Conservation (phyloP, 768 basidiomycete genomes). For the Rhizopogon sp. region DNA sequence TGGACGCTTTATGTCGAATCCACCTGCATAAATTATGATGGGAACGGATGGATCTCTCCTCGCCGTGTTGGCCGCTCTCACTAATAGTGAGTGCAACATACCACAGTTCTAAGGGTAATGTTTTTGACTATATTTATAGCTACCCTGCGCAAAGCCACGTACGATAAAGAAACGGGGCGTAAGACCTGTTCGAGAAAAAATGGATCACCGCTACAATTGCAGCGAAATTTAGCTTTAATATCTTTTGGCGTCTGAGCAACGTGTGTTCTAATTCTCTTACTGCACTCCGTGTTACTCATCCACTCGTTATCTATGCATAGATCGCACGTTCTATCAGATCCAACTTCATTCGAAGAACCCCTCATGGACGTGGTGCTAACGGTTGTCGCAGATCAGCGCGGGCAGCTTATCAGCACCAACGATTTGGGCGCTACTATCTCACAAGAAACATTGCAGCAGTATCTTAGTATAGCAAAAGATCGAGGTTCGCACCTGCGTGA, state of each 20-base stretch:
- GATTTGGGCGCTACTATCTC: slow-evolving; percentile 40
- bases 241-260: background rate
- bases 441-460: background rate
- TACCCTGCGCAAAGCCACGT: slow-evolving; percentile 61
- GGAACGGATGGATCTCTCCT: slow-evolving; percentile 86
- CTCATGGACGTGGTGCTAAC: slow-evolving; percentile 68
- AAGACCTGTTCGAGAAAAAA: slow-evolving; percentile 56
- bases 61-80: slow-evolving; percentile 82
- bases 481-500: background rate
- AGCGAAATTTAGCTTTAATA: background rate
- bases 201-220: slow-evolving; percentile 40
- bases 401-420: slow-evolving; percentile 44
- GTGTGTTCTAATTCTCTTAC: background rate
- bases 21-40: too few relatives aligned
- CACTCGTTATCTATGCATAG: background rate
- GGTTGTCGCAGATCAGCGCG: slow-evolving; percentile 47
- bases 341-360: slow-evolving; percentile 90
- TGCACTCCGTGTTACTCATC: too few relatives aligned
- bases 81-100: slow-evolving; percentile 58
- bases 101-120: too few relatives aligned
- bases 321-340: slow-evolving; percentile 69
- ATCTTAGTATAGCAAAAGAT: slow-evolving; percentile 3
- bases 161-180: slow-evolving; percentile 55
- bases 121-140: slow-evolving; percentile 51
- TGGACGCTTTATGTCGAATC: too few relatives aligned